Evolutionary conservation across 2,329 filamentous ascomycete genomes (phyloP).

Genomic region (Calcarisporium arbuscula): DNA sequence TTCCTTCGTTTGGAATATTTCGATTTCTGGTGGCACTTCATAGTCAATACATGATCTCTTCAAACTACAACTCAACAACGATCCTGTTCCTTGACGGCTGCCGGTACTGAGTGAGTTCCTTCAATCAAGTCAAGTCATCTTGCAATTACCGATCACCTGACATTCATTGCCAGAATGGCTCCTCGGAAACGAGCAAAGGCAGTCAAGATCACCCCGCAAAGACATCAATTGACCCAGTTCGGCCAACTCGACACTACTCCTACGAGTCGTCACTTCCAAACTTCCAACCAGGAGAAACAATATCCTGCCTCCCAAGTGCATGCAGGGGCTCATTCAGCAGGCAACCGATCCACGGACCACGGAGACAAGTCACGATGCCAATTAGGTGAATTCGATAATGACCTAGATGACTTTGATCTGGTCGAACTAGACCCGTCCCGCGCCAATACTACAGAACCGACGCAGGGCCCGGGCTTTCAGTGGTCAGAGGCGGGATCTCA

Average conservation of each 20-base stretch:
- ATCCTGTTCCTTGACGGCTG: too few species aligned
- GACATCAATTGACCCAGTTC: slow-evolving; percentile 14
- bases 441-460: background rate
- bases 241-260: slow-evolving; percentile 27
- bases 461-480: slow-evolving; percentile 10
- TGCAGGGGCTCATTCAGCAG: background rate
- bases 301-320: background rate
- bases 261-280: slow-evolving; percentile 18
- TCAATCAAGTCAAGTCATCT: too few species aligned
- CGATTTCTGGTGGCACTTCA: too few species aligned
- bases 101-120: too few species aligned
- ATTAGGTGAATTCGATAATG: slow-evolving; percentile 15
- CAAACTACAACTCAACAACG: too few species aligned
- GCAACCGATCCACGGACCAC: background rate
- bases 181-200: slow-evolving; percentile 1
- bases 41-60: too few species aligned
- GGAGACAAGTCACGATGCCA: background rate
- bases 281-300: slow-evolving; percentile 3
- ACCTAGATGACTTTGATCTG: slow-evolving; percentile 18
- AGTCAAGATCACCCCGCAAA: background rate
- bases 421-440: slow-evolving; percentile 8
- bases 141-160: too few species aligned
- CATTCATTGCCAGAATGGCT: slow-evolving; percentile 2
- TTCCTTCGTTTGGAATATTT: too few species aligned
- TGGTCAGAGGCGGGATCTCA: slow-evolving; percentile 23